A percentile compares a stretch with the other conserved stretches of the same genome.
These are phyloP conservation scores for Discostella stelligeroides DNA, from an alignment of 108 stramenopile genomes.

Conservation along the genomic window DNA sequence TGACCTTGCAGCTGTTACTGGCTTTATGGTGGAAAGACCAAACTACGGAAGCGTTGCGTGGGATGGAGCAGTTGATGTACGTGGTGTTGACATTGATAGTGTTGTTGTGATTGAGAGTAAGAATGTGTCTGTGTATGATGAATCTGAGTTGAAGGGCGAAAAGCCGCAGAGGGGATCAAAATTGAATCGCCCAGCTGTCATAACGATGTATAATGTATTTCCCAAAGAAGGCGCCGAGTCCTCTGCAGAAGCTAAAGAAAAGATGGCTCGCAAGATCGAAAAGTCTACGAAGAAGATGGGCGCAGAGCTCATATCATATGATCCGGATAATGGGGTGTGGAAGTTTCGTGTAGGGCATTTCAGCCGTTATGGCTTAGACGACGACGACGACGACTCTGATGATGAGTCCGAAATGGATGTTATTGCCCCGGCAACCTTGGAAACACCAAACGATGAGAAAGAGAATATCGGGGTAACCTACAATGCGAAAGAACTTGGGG, in stretches of 20 bases:
- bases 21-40: constrained; percentile 73
- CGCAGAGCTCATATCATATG: constrained; percentile 84
- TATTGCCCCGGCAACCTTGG: constrained; percentile 36
- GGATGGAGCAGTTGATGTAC: constrained; percentile 93
- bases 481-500: constrained; percentile 52
- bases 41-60: constrained; percentile 89
- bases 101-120: constrained; percentile 80
- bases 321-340: constrained; percentile 81
- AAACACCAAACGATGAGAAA: constrained; percentile 33
- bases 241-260: constrained; percentile 57
- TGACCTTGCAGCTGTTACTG: constrained; percentile 86
- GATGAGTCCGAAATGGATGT: constrained; percentile 65
- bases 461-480: constrained; percentile 12
- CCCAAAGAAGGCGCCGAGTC: constrained; percentile 66
- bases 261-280: constrained; percentile 63
- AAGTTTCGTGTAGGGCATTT: constrained; percentile 92
- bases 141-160: constrained; percentile 66
- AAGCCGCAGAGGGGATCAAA: constrained; percentile 87
- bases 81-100: constrained; percentile 78
- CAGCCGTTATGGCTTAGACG: constrained; percentile 89
- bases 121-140: constrained; percentile 87
- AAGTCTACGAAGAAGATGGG: constrained; percentile 73
- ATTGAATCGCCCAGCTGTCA: constrained; percentile 88
- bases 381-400: constrained; percentile 70
- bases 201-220: constrained; percentile 78